Evolutionary conservation across 805 yeast genomes (phyloP).

Genomic region (Saturnispora serradocipensis): DNA sequence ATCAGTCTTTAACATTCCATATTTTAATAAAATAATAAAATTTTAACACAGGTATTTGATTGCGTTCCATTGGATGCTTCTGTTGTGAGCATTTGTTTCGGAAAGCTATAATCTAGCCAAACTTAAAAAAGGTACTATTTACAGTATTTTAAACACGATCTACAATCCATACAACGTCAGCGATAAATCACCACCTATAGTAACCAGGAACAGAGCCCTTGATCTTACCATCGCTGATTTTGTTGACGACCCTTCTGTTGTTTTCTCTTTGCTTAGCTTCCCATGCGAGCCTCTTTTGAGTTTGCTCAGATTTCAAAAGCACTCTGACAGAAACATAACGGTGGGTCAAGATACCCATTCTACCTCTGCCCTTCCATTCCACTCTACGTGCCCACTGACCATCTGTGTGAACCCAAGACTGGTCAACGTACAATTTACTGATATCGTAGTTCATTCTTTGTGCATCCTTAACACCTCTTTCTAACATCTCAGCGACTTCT

Average conservation of each 20-base stretch:
- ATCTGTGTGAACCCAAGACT: slow-evolving; percentile 89
- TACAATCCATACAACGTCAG: background rate
- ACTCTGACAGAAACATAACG: slow-evolving; percentile 76
- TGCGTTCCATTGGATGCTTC: too few species aligned
- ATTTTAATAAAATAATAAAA: background rate
- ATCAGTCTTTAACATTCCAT: background rate
- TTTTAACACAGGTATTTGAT: too few species aligned
- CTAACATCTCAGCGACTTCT: slow-evolving; percentile 68
- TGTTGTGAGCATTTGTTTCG: too few species aligned
- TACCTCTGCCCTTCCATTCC: slow-evolving; percentile 85
- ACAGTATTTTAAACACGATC: background rate
- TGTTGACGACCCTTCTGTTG: slow-evolving; percentile 34
- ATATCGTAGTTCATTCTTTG: slow-evolving; percentile 47
- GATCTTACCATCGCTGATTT: slow-evolving; percentile 35
- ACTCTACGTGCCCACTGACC: slow-evolving; percentile 62
- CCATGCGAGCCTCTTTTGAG: slow-evolving; percentile 49
- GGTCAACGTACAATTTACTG: slow-evolving; percentile 58
- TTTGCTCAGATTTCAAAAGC: slow-evolving; percentile 58
- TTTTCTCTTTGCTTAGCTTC: slow-evolving; percentile 47
- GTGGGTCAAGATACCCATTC: slow-evolving; percentile 70
- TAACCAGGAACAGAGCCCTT: slow-evolving; percentile 43
- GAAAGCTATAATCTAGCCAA: too few species aligned
- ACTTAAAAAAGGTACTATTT: background rate
- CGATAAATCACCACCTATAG: slow-evolving; percentile 41
- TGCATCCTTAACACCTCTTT: slow-evolving; percentile 65